Evolutionary conservation across 2,329 filamentous ascomycete genomes (phyloP).

Genomic region (Ceratocystis harringtonii): DNA sequence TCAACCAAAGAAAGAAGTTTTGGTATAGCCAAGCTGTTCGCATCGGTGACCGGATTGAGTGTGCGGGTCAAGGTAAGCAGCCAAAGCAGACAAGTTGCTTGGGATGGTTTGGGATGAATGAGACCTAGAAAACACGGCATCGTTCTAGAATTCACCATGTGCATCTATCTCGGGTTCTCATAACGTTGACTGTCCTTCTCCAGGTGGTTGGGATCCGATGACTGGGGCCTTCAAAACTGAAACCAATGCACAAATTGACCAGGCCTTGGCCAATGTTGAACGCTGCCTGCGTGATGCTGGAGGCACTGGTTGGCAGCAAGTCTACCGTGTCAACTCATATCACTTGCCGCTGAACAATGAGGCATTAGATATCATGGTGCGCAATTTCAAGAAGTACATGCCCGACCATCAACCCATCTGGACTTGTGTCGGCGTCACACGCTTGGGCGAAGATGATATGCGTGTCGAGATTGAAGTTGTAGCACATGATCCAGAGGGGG

Average conservation of each 20-base stretch:
- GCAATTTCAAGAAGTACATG: slow-evolving; percentile 35
- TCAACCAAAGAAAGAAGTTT: slow-evolving; percentile 23
- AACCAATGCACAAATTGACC: slow-evolving; percentile 33
- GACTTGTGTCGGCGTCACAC: slow-evolving; percentile 37
- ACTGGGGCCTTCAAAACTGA: slow-evolving; percentile 23
- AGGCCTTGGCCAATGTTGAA: slow-evolving; percentile 44
- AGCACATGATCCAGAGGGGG: slow-evolving; percentile 30
- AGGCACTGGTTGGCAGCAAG: slow-evolving; percentile 41
- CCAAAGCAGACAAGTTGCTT: neutral
- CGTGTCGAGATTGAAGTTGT: slow-evolving; percentile 43
- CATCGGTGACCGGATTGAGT: slow-evolving; percentile 33
- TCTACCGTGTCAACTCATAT: slow-evolving; percentile 34
- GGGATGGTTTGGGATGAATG: neutral
- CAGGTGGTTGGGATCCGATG: slow-evolving; percentile 22
- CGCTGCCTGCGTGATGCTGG: slow-evolving; percentile 35
- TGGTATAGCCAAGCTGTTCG: slow-evolving; percentile 35
- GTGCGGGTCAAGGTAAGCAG: slow-evolving; percentile 31
- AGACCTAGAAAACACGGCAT: neutral
- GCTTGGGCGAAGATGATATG: slow-evolving; percentile 37
- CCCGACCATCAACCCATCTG: slow-evolving; percentile 38
- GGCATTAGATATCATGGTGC: slow-evolving; percentile 28
- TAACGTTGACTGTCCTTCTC: neutral
- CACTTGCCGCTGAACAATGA: slow-evolving; percentile 30
- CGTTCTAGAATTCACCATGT: neutral
- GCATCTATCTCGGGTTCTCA: neutral